Conservation (phyloP, 768 basidiomycete species). For the Glaciozyma antarctica region DNA sequence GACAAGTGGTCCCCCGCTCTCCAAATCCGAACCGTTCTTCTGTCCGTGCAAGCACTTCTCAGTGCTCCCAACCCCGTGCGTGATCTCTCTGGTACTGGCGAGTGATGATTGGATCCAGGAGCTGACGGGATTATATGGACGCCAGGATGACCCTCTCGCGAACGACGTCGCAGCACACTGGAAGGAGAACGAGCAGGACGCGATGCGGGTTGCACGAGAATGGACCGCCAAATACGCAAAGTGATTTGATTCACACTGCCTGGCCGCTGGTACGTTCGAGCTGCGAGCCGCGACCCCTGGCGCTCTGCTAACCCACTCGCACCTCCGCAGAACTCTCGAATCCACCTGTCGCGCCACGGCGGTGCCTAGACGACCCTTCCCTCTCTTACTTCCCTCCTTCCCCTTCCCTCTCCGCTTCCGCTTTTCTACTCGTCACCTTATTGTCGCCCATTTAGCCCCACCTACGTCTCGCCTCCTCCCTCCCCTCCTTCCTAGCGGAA, state of each 20-base stretch:
- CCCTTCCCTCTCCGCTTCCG: too few relatives aligned
- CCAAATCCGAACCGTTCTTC: conserved; percentile 93
- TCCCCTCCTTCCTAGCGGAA: too few relatives aligned
- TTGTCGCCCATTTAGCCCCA: too few relatives aligned
- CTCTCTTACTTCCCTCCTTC: too few relatives aligned
- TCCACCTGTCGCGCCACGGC: too few relatives aligned
- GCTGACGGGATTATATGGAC: neutral
- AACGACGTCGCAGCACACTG: conserved; percentile 92
- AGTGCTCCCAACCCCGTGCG: conserved; percentile 79
- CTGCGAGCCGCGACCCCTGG: too few relatives aligned
- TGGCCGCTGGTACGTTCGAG: too few relatives aligned
- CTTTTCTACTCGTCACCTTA: too few relatives aligned
- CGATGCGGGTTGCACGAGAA: conserved; percentile 80
- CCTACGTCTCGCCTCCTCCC: too few relatives aligned
- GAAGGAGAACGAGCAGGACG: conserved; percentile 92
- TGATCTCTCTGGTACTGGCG: conserved; percentile 4
- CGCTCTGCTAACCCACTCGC: too few relatives aligned
- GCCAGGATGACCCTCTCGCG: conserved; percentile 71
- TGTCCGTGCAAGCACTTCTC: conserved; percentile 93
- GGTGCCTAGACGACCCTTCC: too few relatives aligned
- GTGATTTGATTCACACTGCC: neutral
- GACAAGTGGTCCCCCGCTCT: conserved; percentile 99
- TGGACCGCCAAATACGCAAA: conserved; percentile 89
- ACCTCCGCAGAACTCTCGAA: too few relatives aligned
- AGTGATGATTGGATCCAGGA: neutral